Evolutionary conservation across 176 grass and related monocot species (phyloP).

Genomic region (Luzula sylvatica): DNA sequence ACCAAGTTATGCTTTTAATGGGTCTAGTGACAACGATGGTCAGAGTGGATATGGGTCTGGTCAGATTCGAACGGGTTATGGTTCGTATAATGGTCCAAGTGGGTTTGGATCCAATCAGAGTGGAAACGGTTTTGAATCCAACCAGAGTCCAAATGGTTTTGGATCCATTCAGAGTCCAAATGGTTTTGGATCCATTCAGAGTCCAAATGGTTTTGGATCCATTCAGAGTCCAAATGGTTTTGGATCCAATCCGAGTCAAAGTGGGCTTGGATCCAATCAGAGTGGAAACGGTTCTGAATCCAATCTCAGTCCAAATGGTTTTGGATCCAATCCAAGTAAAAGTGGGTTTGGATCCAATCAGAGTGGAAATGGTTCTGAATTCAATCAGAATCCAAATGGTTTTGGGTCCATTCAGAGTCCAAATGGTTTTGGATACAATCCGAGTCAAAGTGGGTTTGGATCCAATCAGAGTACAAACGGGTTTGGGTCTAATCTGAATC

Average conservation of each 20-base stretch:
- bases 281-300: conserved; percentile 2
- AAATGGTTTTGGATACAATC: not conserved
- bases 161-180: conserved; percentile 5
- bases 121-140: not conserved
- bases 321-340: conserved; percentile 3
- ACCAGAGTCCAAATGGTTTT: conserved; percentile 5
- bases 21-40: not conserved
- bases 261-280: not conserved
- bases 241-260: conserved; percentile 4
- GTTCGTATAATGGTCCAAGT: conserved; percentile 13
- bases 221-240: conserved; percentile 6
- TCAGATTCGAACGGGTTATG: conserved; percentile 8
- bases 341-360: not conserved
- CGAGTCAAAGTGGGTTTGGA: conserved; percentile 9
- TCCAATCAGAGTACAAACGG: conserved; percentile 8
- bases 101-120: conserved; percentile 9
- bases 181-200: not conserved
- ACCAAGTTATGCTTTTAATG: conserved; percentile 7
- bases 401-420: conserved; percentile 1
- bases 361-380: conserved; percentile 3
- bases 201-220: not conserved
- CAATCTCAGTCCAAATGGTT: conserved; percentile 7
- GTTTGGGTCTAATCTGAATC: conserved; percentile 3
- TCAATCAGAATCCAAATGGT: conserved; percentile 10
- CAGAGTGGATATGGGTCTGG: conserved; percentile 5